Base-by-base conservation (phyloP, 2,329 filamentous ascomycete genomes). In the Exophiala sideris region DNA sequence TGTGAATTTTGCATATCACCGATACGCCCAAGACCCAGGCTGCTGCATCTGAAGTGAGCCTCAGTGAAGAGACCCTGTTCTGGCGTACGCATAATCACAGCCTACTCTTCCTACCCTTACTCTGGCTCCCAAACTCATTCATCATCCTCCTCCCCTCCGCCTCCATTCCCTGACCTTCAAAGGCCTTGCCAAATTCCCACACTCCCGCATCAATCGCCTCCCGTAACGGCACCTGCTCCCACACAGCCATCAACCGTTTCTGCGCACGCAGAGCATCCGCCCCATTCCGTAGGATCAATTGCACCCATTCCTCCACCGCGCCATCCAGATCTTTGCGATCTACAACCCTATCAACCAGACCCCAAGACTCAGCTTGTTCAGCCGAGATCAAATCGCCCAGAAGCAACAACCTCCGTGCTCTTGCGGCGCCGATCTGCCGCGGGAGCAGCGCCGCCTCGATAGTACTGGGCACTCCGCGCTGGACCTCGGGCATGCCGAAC, bases 401-500 rank as follows among this genome's bases (percentile, higher is more conserved):
- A 40, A 71, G 63, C 5, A 73, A 57, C 9, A 73, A 50, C 44
- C 67, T 61, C 36, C 70, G 64, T 9, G 70, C 68, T 12, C 70
- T 62, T 1, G 70, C 71, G 64, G 68, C 69, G 1, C 71, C 70
- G 42, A 73, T 71, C 34, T 71, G 56, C 1, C 65, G 64, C 12
- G 70, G 69, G 10, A 73, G 55, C 5, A 72, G 52, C 3, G 69
- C 69, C 5, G 71, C 69, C 61, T 73, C 69, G 16, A 73, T 68
- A 1, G 73, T 71, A 33, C 66, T 69, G 2, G 71, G 71, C 3
- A 73, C 67, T 0, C 70, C 71, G 11, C 73, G 62, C 32, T 57
- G 61, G 10, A 72, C 69, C 58, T 73, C 71, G 1, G 71, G 71
- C 71, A 73, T 73, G 1, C 66, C 70, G 56, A 73, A 71, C 3